Conservation (phyloP, 2,329 filamentous ascomycete genomes). For the Blastomyces silverae region DNA sequence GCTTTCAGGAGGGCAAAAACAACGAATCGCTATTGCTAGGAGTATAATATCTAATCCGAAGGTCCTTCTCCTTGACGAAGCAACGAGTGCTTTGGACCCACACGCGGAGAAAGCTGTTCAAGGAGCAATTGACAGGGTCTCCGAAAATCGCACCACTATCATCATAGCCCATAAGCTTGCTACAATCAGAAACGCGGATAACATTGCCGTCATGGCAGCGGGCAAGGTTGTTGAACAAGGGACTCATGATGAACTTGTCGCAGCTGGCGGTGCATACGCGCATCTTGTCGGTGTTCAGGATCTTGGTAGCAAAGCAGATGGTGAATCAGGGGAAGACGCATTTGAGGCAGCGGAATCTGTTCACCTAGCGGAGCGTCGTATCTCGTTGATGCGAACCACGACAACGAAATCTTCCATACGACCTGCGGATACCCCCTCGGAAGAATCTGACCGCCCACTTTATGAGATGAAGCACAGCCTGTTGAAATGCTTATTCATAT, state of each 20-base stretch:
- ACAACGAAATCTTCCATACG: slow-evolving; percentile 7
- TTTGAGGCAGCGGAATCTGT: slow-evolving; percentile 21
- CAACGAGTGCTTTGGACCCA: slow-evolving; percentile 77
- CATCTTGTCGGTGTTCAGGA: slow-evolving; percentile 63
- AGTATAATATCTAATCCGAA: slow-evolving; percentile 79
- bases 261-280: slow-evolving; percentile 62
- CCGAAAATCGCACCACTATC: slow-evolving; percentile 73
- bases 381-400: slow-evolving; percentile 11
- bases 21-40: slow-evolving; percentile 79
- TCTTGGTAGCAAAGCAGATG: slow-evolving; percentile 18
- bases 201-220: slow-evolving; percentile 78
- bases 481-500: slow-evolving; percentile 11
- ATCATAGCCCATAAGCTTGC: slow-evolving; percentile 82
- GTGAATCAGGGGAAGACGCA: slow-evolving; percentile 37
- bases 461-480: slow-evolving; percentile 7
- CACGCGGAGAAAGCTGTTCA: slow-evolving; percentile 83
- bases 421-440: slow-evolving; percentile 10
- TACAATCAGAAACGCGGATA: slow-evolving; percentile 79
- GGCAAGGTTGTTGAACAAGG: slow-evolving; percentile 83
- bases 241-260: slow-evolving; percentile 66
- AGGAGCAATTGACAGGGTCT: slow-evolving; percentile 71
- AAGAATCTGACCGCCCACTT: background rate
- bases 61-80: slow-evolving; percentile 79
- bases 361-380: background rate
- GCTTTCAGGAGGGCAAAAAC: slow-evolving; percentile 82